phyloP scores from a whole-genome alignment of 495 filamentous ascomycete species.

The Xylaria castorea region DNA sequence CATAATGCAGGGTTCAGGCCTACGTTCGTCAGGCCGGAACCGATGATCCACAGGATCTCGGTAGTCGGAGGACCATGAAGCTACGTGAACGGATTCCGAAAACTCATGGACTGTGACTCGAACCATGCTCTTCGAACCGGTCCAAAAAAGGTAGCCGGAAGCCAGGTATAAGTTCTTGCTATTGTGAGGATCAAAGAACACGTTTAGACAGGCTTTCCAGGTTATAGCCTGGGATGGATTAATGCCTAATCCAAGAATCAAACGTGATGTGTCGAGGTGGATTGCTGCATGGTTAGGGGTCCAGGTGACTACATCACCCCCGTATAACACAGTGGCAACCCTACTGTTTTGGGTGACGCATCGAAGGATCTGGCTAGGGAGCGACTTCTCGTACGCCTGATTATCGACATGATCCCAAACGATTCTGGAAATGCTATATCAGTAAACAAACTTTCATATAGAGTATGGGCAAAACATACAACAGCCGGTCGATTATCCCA shows the following conservation, averaged over 20 bases:
- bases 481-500: constrained; percentile 20
- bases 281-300: neutral
- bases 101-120: constrained; percentile 19
- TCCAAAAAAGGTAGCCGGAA: constrained; percentile 14
- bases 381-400: constrained; percentile 27
- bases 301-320: constrained; percentile 36
- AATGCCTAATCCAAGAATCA: neutral
- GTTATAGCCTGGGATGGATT: constrained; percentile 9
- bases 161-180: constrained; percentile 32
- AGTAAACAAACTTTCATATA: constrained; percentile 1
- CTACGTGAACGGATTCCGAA: neutral
- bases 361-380: constrained; percentile 25
- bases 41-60: too few species aligned
- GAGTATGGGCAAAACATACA: constrained; percentile 35
- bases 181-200: constrained; percentile 33
- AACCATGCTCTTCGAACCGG: neutral
- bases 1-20: neutral
- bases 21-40: neutral
- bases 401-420: constrained; percentile 38
- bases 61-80: neutral
- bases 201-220: constrained; percentile 24
- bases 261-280: constrained; percentile 29
- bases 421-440: constrained; percentile 28
- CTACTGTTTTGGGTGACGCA: constrained; percentile 26
- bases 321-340: constrained; percentile 34